Evolutionary conservation across 2,329 filamentous ascomycete species (phyloP).

Genomic region (Calonectria hongkongensis): DNA sequence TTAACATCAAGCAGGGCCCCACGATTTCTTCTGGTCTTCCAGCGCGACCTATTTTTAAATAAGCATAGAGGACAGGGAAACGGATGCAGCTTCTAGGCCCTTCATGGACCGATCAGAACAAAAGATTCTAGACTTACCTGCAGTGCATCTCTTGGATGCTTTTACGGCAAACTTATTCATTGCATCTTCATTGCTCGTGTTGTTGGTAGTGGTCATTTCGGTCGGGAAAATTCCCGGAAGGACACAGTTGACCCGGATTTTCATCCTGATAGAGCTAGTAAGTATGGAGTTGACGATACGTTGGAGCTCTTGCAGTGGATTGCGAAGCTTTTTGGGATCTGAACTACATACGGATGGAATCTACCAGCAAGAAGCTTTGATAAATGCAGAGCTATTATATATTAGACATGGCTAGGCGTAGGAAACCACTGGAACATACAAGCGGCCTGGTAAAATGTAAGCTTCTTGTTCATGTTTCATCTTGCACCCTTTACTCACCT

Average conservation of each 20-base stretch:
- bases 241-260: background rate
- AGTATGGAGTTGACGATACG: background rate
- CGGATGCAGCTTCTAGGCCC: background rate
- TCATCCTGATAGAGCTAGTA: background rate
- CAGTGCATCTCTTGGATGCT: background rate
- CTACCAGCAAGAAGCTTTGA: background rate
- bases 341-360: background rate
- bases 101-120: background rate
- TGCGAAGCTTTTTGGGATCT: background rate
- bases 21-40: background rate
- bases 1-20: background rate
- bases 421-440: background rate
- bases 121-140: background rate
- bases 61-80: background rate
- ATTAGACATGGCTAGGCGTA: background rate
- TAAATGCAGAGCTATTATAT: background rate
- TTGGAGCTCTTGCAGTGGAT: no score
- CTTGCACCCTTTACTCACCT: background rate
- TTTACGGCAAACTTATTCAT: background rate
- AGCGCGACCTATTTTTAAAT: background rate
- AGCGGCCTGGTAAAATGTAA: background rate
- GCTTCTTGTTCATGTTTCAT: background rate
- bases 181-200: background rate
- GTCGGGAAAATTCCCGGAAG: background rate
- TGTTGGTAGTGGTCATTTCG: background rate